Evolutionary conservation across 2,329 filamentous ascomycete species (phyloP).

Genomic region (Trichoderma pleuroti): DNA sequence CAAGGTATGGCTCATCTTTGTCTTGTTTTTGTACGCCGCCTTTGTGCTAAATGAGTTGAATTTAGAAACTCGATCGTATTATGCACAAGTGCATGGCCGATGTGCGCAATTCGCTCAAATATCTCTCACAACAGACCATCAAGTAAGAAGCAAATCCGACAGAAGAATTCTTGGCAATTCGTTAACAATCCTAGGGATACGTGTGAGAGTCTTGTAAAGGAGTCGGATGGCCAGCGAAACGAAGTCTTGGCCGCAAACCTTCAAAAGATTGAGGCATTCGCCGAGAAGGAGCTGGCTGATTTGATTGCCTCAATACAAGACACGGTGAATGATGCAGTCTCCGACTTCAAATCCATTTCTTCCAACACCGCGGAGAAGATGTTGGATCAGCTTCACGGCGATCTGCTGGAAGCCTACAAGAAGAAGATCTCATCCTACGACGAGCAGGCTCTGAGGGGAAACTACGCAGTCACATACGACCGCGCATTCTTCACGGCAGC

Average conservation of each 20-base stretch:
- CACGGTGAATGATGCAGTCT: neutral
- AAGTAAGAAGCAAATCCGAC: neutral
- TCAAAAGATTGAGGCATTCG: slow-evolving; percentile 13
- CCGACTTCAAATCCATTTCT: slow-evolving; percentile 8
- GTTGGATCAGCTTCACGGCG: slow-evolving; percentile 6
- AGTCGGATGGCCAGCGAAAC: slow-evolving; percentile 5
- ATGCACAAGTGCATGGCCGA: neutral
- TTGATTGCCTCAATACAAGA: slow-evolving; percentile 11
- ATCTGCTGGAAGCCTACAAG: slow-evolving; percentile 9
- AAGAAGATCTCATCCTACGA: slow-evolving; percentile 13
- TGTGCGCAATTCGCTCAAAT: slow-evolving; percentile 2
- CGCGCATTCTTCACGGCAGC: slow-evolving; percentile 11
- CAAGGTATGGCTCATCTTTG: neutral
- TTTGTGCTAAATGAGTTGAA: neutral
- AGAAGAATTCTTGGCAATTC: neutral
- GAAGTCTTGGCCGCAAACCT: slow-evolving; percentile 12
- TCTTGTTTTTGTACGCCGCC: no score
- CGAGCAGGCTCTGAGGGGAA: slow-evolving; percentile 9
- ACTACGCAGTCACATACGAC: slow-evolving; percentile 14
- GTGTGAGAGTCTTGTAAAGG: slow-evolving; percentile 3
- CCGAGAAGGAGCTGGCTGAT: slow-evolving; percentile 4
- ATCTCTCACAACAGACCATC: slow-evolving; percentile 6
- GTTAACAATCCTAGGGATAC: slow-evolving; percentile 4
- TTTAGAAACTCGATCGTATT: slow-evolving; percentile 10
- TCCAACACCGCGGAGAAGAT: slow-evolving; percentile 1